Conservation (phyloP, 1,284 basidiomycete genomes). For the Kwoniella shivajii region DNA sequence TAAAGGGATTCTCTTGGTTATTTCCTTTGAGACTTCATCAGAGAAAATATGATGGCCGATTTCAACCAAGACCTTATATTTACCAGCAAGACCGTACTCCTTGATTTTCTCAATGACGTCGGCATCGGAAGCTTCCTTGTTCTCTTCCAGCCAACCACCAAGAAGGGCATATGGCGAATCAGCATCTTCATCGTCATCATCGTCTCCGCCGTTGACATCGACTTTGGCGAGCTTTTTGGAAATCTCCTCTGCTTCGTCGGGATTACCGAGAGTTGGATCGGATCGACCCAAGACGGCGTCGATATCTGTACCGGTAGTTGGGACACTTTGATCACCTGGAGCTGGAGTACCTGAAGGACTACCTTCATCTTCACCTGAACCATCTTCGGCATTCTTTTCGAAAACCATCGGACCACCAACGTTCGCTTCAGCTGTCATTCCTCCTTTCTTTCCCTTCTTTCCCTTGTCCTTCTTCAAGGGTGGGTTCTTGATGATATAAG, state of each 20-base stretch:
- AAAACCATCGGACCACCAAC: slow-evolving; percentile 49
- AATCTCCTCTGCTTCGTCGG: slow-evolving; percentile 67
- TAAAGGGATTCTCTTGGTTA: slow-evolving; percentile 72
- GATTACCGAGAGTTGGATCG: slow-evolving; percentile 43
- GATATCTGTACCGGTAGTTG: slow-evolving; percentile 46
- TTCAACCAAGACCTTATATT: slow-evolving; percentile 87
- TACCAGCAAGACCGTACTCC: slow-evolving; percentile 90
- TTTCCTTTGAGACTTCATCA: slow-evolving; percentile 68
- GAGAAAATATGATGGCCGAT: slow-evolving; percentile 88
- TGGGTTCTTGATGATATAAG: slow-evolving; percentile 97
- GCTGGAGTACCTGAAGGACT: slow-evolving; percentile 19
- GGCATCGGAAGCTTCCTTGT: slow-evolving; percentile 59
- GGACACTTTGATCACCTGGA: slow-evolving; percentile 30
- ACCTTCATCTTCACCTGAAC: slow-evolving; percentile 32
- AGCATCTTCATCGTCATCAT: slow-evolving; percentile 77
- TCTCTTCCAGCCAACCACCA: slow-evolving; percentile 83
- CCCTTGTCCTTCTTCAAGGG: slow-evolving; percentile 76
- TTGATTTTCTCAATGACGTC: slow-evolving; percentile 83
- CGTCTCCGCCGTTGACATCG: slow-evolving; percentile 73
- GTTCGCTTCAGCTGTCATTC: slow-evolving; percentile 52
- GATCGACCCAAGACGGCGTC: slow-evolving; percentile 41
- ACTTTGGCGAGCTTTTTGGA: slow-evolving; percentile 80
- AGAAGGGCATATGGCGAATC: slow-evolving; percentile 85
- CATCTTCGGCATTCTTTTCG: slow-evolving; percentile 41
- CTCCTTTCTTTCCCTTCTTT: slow-evolving; percentile 59